Evolutionary conservation across 768 basidiomycete genomes (phyloP).

Genomic region (Boletus bicolor): DNA sequence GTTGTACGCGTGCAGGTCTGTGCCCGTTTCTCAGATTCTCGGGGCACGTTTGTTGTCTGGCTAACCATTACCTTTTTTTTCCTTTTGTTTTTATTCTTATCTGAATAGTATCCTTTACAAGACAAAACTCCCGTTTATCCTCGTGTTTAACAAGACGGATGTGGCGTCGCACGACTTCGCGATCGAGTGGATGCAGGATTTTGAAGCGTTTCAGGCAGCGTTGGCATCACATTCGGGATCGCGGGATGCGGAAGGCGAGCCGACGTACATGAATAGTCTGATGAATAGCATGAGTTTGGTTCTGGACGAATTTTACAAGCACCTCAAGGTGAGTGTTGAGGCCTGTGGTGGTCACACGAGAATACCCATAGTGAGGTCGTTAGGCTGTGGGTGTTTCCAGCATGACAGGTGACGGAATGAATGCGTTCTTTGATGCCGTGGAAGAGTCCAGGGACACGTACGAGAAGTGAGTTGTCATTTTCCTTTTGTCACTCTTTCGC

Average conservation of each 20-base stretch:
- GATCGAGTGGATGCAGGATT: slow-evolving; percentile 97
- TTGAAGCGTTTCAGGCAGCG: slow-evolving; percentile 91
- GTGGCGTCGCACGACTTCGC: slow-evolving; percentile 89
- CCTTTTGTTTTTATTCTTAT: neutral
- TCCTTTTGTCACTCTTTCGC: neutral
- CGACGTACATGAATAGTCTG: slow-evolving; percentile 96
- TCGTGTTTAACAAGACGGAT: slow-evolving; percentile 99
- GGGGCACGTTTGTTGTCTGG: neutral
- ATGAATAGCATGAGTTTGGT: slow-evolving; percentile 99
- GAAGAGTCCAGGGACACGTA: slow-evolving; percentile 86
- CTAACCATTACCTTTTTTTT: neutral
- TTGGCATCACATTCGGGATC: slow-evolving; percentile 67
- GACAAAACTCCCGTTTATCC: slow-evolving; percentile 93
- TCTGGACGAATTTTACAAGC: slow-evolving; percentile 96
- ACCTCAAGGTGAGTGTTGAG: slow-evolving; percentile 65
- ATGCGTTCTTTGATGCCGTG: slow-evolving; percentile 89
- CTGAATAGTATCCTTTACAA: slow-evolving; percentile 86
- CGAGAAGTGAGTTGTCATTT: slow-evolving; percentile 57
- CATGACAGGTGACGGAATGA: slow-evolving; percentile 90
- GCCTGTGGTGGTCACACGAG: neutral
- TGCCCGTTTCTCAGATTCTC: slow-evolving; percentile 1
- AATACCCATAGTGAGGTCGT: neutral
- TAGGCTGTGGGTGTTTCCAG: slow-evolving; percentile 96
- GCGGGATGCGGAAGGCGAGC: slow-evolving; percentile 80
- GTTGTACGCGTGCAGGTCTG: slow-evolving; percentile 95